Percentiles rank a stretch among this genome's conserved stretches.
Conservation (phyloP, 1,284 basidiomycete species). For the Mrakiaceae sp. region DNA sequence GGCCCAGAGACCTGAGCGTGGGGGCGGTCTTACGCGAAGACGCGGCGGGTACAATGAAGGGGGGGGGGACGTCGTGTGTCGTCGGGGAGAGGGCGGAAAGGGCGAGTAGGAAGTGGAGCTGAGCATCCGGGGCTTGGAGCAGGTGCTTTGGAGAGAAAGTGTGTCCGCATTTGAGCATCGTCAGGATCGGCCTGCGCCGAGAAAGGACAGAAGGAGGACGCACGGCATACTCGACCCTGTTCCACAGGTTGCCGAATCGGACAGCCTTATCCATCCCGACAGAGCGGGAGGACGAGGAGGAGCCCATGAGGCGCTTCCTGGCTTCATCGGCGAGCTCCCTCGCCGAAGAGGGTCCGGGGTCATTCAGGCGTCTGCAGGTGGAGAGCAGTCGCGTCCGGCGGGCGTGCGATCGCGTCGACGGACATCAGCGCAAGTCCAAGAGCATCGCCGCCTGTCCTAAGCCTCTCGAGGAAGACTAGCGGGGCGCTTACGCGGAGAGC, state of each 20-base stretch:
- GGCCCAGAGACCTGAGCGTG: conserved; percentile 1
- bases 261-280: conserved; percentile 23
- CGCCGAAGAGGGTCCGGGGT: background rate
- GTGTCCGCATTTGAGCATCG: no score
- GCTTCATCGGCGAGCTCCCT: conserved; percentile 1
- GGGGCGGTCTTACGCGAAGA: background rate
- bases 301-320: conserved; percentile 5
- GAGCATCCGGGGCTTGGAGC: conserved; percentile 2
- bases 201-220: conserved; percentile 12
- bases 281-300: background rate
- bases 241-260: conserved; percentile 26
- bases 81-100: conserved; percentile 23
- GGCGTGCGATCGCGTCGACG: background rate
- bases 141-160: no score
- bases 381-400: background rate
- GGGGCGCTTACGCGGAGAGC: background rate
- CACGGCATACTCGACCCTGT: conserved; percentile 26
- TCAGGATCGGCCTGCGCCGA: no score
- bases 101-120: conserved; percentile 31
- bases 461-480: background rate
- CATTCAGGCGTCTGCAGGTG: background rate
- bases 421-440: background rate
- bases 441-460: background rate
- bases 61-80: background rate
- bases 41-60: conserved; percentile 11